Conservation (phyloP, 371 early-diverging fungal genomes). For the Mortierella sp. region DNA sequence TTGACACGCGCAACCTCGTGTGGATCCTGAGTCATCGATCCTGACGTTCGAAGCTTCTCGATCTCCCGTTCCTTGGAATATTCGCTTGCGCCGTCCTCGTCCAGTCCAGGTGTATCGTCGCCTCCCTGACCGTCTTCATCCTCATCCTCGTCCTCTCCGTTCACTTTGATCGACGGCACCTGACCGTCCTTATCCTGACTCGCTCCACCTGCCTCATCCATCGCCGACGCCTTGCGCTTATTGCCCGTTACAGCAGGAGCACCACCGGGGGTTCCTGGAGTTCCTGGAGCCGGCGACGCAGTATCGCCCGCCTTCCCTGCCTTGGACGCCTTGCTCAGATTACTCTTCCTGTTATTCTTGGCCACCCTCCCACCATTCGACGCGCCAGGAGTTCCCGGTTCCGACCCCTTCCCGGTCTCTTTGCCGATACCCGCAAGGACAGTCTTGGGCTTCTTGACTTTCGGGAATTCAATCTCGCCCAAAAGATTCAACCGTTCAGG, state of each 20-base stretch:
- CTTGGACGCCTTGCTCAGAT: conserved; percentile 46
- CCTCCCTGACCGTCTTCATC: conserved; percentile 60
- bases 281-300: conserved; percentile 27
- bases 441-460: conserved; percentile 67
- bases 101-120: conserved; percentile 14
- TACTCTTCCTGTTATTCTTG: conserved; percentile 47
- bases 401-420: conserved; percentile 60
- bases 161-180: conserved; percentile 41
- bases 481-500: conserved; percentile 79
- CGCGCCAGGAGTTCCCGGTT: conserved; percentile 42
- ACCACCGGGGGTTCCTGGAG: conserved; percentile 3
- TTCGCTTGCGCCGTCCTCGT: conserved; percentile 33
- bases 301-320: conserved; percentile 58
- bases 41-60: conserved; percentile 90
- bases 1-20: conserved; percentile 94
- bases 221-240: conserved; percentile 55
- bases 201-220: conserved; percentile 34
- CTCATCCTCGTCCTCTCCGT: conserved; percentile 65
- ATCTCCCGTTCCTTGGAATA: conserved; percentile 92
- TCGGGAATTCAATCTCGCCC: conserved; percentile 84
- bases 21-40: conserved; percentile 96
- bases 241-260: conserved; percentile 3
- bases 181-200: conserved; percentile 33
- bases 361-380: conserved; percentile 13
- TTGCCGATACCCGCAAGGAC: conserved; percentile 55